Percentiles rank a stretch among this genome's conserved stretches.
Evolutionary conservation across 2,329 filamentous ascomycete species (phyloP).

Genomic region (Stromatinia cepivora): DNA sequence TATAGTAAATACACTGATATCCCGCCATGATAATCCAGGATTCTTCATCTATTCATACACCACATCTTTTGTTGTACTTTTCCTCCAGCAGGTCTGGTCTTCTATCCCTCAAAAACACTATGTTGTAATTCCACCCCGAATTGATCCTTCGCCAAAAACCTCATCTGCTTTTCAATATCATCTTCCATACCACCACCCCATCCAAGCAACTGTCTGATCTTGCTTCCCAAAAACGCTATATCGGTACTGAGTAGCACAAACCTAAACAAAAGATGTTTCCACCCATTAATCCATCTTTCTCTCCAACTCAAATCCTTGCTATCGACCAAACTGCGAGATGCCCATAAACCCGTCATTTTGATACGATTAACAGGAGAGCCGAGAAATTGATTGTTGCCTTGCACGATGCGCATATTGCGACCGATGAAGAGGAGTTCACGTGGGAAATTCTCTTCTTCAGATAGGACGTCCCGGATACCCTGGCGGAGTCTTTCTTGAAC

Average conservation of each 20-base stretch:
- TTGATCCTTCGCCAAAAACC: constrained; percentile 75
- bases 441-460: constrained; percentile 69
- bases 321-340: constrained; percentile 78
- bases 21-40: not conserved
- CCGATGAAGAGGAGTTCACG: constrained; percentile 72
- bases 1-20: not conserved
- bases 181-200: constrained; percentile 88
- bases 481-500: constrained; percentile 70
- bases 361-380: constrained; percentile 79
- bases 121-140: constrained; percentile 91
- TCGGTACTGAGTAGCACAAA: constrained; percentile 75
- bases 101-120: constrained; percentile 79
- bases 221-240: constrained; percentile 78
- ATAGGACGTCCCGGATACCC: constrained; percentile 64
- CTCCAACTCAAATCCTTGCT: constrained; percentile 62
- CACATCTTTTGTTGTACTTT: too few relatives aligned
- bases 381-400: constrained; percentile 72
- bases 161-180: constrained; percentile 86
- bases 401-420: constrained; percentile 70
- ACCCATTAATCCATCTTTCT: constrained; percentile 67
- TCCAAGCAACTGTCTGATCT: constrained; percentile 73
- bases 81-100: not conserved
- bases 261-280: constrained; percentile 79
- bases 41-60: not conserved
- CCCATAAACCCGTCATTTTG: constrained; percentile 93